Evolutionary conservation across 768 basidiomycete genomes (phyloP).

Genomic region (Collybiopsis confluens): DNA sequence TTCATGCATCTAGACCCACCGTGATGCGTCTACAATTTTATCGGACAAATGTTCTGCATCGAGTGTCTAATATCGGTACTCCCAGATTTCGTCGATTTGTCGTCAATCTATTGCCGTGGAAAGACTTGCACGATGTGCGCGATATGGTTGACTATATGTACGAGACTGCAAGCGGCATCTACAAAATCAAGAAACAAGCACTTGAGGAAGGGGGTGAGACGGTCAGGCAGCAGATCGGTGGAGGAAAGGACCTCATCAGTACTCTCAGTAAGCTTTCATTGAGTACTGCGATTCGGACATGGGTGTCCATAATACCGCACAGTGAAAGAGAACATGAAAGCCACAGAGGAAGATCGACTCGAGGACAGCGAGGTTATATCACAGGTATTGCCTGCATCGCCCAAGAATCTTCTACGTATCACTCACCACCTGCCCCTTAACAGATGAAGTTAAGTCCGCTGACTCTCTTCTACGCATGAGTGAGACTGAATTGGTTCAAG

Average conservation of each 20-base stretch:
- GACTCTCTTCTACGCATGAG: not conserved
- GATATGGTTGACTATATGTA: slow-evolving; percentile 25
- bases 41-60: slow-evolving; percentile 18
- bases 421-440: not conserved
- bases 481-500: slow-evolving; percentile 8
- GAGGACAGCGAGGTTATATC: slow-evolving; percentile 31
- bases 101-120: slow-evolving; percentile 17
- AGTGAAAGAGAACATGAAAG: too few species aligned
- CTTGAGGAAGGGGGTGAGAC: slow-evolving; percentile 21
- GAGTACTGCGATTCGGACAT: not conserved
- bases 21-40: not conserved
- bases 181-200: slow-evolving; percentile 24
- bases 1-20: not conserved
- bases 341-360: slow-evolving; percentile 29
- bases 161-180: slow-evolving; percentile 20
- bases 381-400: slow-evolving; percentile 25
- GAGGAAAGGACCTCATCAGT: slow-evolving; percentile 33
- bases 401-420: not conserved
- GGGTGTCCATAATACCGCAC: too few species aligned
- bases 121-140: slow-evolving; percentile 18
- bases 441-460: slow-evolving; percentile 1
- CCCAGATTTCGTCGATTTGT: slow-evolving; percentile 23
- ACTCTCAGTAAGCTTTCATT: slow-evolving; percentile 20
- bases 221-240: slow-evolving; percentile 20
- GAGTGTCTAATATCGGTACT: slow-evolving; percentile 20